Conservation (phyloP, 768 basidiomycete genomes). For the Leccinellum luteum region DNA sequence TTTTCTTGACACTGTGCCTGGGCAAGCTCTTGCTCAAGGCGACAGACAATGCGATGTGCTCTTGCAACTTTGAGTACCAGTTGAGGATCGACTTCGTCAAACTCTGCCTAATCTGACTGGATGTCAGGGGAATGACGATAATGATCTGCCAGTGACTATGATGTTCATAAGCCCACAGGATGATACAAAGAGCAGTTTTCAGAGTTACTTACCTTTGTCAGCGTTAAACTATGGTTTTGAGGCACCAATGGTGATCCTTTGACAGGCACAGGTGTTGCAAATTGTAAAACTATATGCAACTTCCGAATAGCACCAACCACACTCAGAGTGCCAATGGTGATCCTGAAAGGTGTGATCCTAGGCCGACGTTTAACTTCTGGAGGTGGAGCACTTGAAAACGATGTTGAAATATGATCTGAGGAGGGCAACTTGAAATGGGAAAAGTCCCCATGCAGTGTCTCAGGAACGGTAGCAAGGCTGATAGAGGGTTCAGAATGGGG, state of each 20-base stretch:
- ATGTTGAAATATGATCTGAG: too few species aligned
- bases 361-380: too few species aligned
- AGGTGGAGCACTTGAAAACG: too few species aligned
- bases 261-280: neutral
- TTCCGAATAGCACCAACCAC: neutral
- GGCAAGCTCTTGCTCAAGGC: conserved; percentile 1
- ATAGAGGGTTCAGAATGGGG: neutral
- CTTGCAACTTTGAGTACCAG: neutral
- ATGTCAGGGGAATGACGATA: neutral
- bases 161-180: too few species aligned
- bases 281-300: neutral
- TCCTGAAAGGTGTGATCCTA: too few species aligned
- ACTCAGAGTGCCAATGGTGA: neutral
- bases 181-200: too few species aligned
- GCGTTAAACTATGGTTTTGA: neutral
- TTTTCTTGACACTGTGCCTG: neutral
- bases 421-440: too few species aligned
- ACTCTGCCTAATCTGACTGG: neutral
- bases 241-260: neutral
- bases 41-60: neutral
- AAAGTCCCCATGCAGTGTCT: neutral
- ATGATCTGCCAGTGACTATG: too few species aligned
- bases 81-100: neutral
- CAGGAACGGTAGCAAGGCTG: neutral
- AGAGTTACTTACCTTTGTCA: too few species aligned